Conservation (phyloP, 257 asterid species). For the Solanum chilense region DNA sequence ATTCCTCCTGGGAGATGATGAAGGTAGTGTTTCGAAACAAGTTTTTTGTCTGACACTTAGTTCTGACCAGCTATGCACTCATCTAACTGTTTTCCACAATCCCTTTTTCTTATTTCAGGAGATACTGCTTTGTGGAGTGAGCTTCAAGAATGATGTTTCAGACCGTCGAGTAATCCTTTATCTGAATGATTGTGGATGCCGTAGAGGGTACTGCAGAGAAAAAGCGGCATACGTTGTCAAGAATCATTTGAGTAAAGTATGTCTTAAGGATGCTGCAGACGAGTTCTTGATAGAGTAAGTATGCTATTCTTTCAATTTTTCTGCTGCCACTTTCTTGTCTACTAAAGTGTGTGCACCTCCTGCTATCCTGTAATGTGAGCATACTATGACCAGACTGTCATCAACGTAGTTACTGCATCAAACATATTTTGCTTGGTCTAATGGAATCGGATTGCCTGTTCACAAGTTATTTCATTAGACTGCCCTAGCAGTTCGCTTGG, state of each 20-base stretch:
- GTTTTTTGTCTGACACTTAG: not conserved
- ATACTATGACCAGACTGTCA: not conserved
- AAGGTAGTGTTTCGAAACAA: slow-evolving; percentile 37
- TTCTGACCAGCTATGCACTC: not conserved
- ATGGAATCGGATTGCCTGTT: not conserved
- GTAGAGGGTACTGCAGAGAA: slow-evolving; percentile 72
- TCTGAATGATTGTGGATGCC: slow-evolving; percentile 67
- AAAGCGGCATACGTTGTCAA: slow-evolving; percentile 50
- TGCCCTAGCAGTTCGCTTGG: not conserved
- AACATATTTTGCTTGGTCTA: not conserved
- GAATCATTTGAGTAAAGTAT: slow-evolving; percentile 73
- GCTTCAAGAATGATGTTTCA: slow-evolving; percentile 63
- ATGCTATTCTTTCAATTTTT: not conserved
- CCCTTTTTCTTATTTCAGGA: slow-evolving; percentile 42
- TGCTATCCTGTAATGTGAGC: not conserved
- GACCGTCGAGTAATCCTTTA: slow-evolving; percentile 71
- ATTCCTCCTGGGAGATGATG: slow-evolving; percentile 99
- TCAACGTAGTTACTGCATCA: not conserved
- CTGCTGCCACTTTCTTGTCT: not conserved
- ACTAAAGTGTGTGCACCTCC: not conserved
- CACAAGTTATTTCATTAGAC: not conserved
- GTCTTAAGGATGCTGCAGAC: slow-evolving; percentile 60
- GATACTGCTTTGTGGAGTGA: slow-evolving; percentile 75
- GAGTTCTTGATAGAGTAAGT: slow-evolving; percentile 88
- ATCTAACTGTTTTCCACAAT: not conserved